Evolutionary conservation across 2,329 filamentous ascomycete genomes (phyloP), one percentile per base, ranked within the genome.

Genomic region (Trichoderma sp.): DNA sequence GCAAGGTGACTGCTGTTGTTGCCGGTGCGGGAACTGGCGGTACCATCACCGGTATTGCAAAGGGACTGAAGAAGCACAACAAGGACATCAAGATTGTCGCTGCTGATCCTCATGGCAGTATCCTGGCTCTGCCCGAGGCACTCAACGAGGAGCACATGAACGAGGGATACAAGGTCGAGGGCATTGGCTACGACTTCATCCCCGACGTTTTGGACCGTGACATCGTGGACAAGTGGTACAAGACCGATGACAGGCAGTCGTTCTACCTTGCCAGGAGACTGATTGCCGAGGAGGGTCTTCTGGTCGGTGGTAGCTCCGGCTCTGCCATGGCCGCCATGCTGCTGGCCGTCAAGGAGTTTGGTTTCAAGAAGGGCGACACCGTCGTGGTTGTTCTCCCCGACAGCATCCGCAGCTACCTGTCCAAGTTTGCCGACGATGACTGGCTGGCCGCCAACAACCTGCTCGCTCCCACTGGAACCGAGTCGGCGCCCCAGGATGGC

Each of bases 381-480:
- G 91, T 98, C 0, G 97, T 99, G 33, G 95, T 98, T 33, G 87
- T 99, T 71, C 88, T 98, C 21, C 97, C 97, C 1, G 97, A 99
- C 84, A 98, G 95, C 86, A 98, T 99, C 83, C 91, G 97, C 81
- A 98, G 95, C 85, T 99, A 99, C 84, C 91, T 99, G 31, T 96
- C 93, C 87, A 99, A 99, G 90, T 99, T 99, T 83, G 95, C 95
- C 79, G 97, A 99, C 83, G 97, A 99, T 83, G 97, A 98, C 87
- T 99, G 97, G 97, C 92, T 99, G 74, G 95, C 95, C 14, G 97
- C 97, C 78, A 99, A 99, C 86, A 93, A 96, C 83, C 94, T 99
- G 29, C 90, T 98, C n/a, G 50, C 69, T 29, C 83, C 85, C 78
- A 84, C 85, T 77, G 86, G 85, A 18, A 53, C 89, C 86, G 78